These are phyloP conservation scores for Suhomyces terraborum DNA, from an alignment of 1,139 yeast genomes.

Conservation along the genomic window DNA sequence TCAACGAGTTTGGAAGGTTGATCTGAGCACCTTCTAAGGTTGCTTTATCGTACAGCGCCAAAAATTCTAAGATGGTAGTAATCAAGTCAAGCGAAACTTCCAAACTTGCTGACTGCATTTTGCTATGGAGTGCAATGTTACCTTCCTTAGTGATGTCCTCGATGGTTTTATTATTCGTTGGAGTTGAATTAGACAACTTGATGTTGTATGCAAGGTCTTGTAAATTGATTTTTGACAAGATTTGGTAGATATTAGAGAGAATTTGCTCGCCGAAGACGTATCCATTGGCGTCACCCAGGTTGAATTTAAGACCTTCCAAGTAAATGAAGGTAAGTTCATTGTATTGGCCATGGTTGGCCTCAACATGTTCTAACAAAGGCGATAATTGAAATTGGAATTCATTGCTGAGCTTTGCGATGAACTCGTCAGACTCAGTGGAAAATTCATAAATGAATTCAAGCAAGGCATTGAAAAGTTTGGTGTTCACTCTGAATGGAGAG, in stretches of 20 bases:
- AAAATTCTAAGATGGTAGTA: slow-evolving; percentile 71
- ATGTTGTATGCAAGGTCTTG: slow-evolving; percentile 38
- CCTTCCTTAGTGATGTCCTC: slow-evolving; percentile 20
- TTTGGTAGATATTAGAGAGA: slow-evolving; percentile 29
- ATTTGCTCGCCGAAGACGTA: slow-evolving; percentile 26
- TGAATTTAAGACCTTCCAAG: slow-evolving; percentile 62
- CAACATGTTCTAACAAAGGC: slow-evolving; percentile 21
- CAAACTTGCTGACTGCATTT: slow-evolving; percentile 58
- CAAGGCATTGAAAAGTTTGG: slow-evolving; percentile 51
- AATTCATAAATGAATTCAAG: slow-evolving; percentile 68
- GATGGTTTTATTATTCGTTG: slow-evolving; percentile 9
- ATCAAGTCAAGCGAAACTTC: slow-evolving; percentile 74
- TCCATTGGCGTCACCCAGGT: slow-evolving; percentile 50
- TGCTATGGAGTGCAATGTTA: slow-evolving; percentile 40
- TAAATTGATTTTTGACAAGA: slow-evolving; percentile 45
- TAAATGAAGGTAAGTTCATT: slow-evolving; percentile 52
- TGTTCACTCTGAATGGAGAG: slow-evolving; percentile 37
- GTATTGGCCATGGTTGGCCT: slow-evolving; percentile 19
- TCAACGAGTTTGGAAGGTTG: slow-evolving; percentile 25
- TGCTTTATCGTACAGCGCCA: slow-evolving; percentile 33
- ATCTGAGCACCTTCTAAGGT: slow-evolving; percentile 22
- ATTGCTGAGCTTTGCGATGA: slow-evolving; percentile 40
- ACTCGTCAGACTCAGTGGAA: slow-evolving; percentile 63
- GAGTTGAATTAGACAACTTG: slow-evolving; percentile 12
- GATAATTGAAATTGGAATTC: slow-evolving; percentile 25